Conservation (phyloP, 129 eudicot species). For the Scalesia atractyloides region DNA sequence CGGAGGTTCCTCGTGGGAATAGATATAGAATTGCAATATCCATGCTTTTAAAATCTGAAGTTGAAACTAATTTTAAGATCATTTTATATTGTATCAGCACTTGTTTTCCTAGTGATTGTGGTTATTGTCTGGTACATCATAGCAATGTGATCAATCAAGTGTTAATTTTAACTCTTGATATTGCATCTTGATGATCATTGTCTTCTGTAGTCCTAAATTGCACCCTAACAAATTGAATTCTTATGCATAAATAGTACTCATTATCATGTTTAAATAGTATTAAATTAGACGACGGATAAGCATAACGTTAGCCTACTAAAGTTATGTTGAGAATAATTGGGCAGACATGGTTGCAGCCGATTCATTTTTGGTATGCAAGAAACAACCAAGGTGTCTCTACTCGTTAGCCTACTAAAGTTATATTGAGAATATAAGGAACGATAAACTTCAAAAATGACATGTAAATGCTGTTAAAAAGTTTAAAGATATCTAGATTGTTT, state of each 20-base stretch:
- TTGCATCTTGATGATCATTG: background rate
- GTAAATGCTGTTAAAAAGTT: background rate
- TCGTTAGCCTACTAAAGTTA: background rate
- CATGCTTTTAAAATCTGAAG: background rate
- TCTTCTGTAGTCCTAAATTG: background rate
- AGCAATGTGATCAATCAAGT: background rate
- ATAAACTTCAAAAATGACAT: background rate
- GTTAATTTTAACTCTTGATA: background rate
- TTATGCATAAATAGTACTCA: background rate
- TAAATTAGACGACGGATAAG: background rate
- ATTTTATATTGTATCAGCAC: background rate
- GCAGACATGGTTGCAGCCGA: background rate
- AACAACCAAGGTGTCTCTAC: background rate
- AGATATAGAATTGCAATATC: background rate
- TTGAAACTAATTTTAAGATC: background rate
- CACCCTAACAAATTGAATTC: background rate
- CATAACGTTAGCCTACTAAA: background rate
- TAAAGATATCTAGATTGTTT: background rate
- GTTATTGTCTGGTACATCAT: background rate
- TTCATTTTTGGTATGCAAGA: background rate
- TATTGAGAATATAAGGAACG: background rate
- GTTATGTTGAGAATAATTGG: background rate
- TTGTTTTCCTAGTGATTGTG: too few relatives aligned
- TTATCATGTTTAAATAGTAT: background rate
- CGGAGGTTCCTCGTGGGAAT: background rate